Conservation (phyloP, 805 yeast genomes). For the Grigorovia humatica region DNA sequence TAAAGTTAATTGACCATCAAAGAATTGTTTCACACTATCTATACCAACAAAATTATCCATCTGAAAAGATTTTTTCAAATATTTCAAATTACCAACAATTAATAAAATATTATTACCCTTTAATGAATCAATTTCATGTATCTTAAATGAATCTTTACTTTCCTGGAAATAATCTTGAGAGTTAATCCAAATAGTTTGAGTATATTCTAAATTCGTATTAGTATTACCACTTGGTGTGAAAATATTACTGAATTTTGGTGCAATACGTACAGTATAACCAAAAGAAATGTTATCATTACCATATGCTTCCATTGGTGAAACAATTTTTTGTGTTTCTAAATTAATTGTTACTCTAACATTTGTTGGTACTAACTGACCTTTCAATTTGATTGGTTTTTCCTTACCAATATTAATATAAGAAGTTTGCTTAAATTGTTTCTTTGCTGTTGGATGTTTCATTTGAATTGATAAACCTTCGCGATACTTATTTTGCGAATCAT, state of each 20-base stretch:
- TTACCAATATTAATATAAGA: conserved; percentile 72
- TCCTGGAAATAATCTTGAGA: conserved; percentile 53
- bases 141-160: conserved; percentile 10
- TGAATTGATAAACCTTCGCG: conserved; percentile 51
- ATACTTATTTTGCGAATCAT: conserved; percentile 16
- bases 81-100: conserved; percentile 54
- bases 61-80: conserved; percentile 43
- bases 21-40: conserved; percentile 47
- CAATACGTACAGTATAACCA: conserved; percentile 69
- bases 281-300: conserved; percentile 40
- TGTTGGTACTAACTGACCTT: conserved; percentile 53
- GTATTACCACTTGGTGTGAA: conserved; percentile 56
- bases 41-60: conserved; percentile 42
- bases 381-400: conserved; percentile 45
- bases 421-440: conserved; percentile 48
- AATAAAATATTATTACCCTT: conserved; percentile 35
- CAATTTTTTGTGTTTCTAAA: conserved; percentile 46
- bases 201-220: conserved; percentile 40
- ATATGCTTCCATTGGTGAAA: conserved; percentile 63
- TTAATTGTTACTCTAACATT: conserved; percentile 79
- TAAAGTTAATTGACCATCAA: conserved; percentile 51
- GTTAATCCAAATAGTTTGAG: conserved; percentile 52
- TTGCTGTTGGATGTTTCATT: conserved; percentile 25
- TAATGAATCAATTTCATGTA: conserved; percentile 17
- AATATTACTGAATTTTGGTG: conserved; percentile 46